A percentile compares a stretch with the other conserved stretches of the same genome.
Evolutionary conservation across 2,329 filamentous ascomycete genomes (phyloP).

Genomic region (Penicillium vulpinum): DNA sequence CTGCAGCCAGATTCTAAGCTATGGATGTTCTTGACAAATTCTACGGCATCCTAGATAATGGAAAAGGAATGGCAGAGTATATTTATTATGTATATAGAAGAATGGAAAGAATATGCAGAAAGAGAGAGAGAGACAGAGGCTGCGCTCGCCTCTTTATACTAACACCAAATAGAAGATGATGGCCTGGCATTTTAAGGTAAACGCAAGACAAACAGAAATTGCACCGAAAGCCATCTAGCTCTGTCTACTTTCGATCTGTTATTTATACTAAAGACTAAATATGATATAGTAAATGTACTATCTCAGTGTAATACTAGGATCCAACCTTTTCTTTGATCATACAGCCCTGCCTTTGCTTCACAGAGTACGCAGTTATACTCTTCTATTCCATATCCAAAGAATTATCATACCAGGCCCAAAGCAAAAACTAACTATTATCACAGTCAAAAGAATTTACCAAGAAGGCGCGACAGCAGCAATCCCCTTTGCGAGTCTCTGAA

Average conservation of each 20-base stretch:
- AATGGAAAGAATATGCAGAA: too few species aligned
- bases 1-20: too few species aligned
- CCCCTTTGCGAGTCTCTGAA: conserved; percentile 21
- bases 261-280: background rate
- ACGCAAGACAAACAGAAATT: background rate
- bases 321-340: too few species aligned
- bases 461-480: conserved; percentile 18
- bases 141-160: too few species aligned
- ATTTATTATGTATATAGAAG: too few species aligned
- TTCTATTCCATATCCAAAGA: background rate
- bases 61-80: too few species aligned
- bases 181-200: background rate
- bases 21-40: too few species aligned
- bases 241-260: background rate
- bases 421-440: background rate
- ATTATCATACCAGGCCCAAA: background rate
- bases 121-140: too few species aligned
- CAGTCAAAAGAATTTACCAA: conserved; percentile 2
- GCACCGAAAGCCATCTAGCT: background rate
- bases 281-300: too few species aligned
- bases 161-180: too few species aligned
- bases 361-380: background rate
- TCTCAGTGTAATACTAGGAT: too few species aligned
- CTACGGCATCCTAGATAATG: too few species aligned
- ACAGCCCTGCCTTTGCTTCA: background rate